phyloP scores from a whole-genome alignment of 345 rosid genomes.

The Salix purpurea region DNA sequence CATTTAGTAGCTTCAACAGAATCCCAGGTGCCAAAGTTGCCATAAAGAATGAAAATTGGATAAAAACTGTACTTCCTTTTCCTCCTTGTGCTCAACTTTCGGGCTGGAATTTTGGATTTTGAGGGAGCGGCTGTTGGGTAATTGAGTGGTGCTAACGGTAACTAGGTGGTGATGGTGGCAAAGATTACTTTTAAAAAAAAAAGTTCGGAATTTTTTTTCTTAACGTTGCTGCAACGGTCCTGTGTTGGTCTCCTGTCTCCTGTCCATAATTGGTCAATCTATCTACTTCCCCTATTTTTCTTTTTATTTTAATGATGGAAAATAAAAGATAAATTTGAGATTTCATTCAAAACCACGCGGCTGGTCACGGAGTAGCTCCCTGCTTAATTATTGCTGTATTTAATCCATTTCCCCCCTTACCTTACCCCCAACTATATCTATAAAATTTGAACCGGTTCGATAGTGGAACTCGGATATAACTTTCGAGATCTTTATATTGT shows the following conservation, averaged over 20 bases:
- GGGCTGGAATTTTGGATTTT: neutral
- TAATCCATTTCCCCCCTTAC: no score
- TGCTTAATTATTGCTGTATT: no score
- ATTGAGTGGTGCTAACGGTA: slow-evolving; percentile 40
- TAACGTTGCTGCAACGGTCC: slow-evolving; percentile 65
- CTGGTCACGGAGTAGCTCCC: no score
- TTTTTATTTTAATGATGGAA: neutral
- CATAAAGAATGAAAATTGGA: slow-evolving; percentile 31
- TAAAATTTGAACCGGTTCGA: no score
- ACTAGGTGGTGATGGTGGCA: slow-evolving; percentile 6
- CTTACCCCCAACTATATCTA: no score
- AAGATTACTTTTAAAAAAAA: neutral
- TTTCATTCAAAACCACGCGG: neutral
- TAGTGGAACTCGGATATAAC: no score
- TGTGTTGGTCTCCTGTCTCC: slow-evolving; percentile 11
- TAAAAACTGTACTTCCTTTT: neutral
- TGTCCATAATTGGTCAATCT: slow-evolving; percentile 4
- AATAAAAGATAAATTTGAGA: neutral
- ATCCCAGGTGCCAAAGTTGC: slow-evolving; percentile 80
- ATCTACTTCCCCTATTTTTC: neutral
- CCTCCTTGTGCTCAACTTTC: neutral
- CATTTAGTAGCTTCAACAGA: slow-evolving; percentile 67
- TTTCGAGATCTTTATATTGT: no score
- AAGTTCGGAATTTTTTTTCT: neutral
- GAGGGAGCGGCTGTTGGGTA: slow-evolving; percentile 1